Conservation (phyloP, 2,329 filamentous ascomycete species). For the Fusarium penzigii region DNA sequence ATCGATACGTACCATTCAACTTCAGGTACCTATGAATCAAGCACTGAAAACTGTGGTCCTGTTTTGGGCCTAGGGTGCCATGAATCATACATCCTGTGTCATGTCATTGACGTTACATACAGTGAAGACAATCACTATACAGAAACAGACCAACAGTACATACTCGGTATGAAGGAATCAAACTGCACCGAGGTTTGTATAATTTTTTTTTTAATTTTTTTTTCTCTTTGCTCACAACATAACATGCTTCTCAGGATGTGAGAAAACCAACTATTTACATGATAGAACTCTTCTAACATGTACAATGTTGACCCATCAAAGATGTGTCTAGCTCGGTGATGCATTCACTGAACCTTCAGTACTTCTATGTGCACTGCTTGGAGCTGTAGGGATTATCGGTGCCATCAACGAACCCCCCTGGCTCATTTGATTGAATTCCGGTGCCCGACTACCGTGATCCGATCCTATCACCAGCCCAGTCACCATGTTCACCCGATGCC, state of each 20-base stretch:
- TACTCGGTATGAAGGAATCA: too few relatives aligned
- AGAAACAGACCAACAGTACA: too few relatives aligned
- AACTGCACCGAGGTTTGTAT: too few relatives aligned
- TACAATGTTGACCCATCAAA: not conserved
- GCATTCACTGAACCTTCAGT: slow-evolving; percentile 20
- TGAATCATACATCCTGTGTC: not conserved
- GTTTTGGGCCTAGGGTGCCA: slow-evolving; percentile 10
- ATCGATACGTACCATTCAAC: too few relatives aligned
- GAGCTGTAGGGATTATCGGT: slow-evolving; percentile 8
- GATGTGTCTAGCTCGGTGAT: slow-evolving; percentile 20
- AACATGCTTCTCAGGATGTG: not conserved
- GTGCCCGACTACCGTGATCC: slow-evolving; percentile 12
- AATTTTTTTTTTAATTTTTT: too few relatives aligned
- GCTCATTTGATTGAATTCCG: slow-evolving; percentile 10
- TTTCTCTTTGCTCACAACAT: too few relatives aligned
- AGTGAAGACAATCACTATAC: too few relatives aligned
- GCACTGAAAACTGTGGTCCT: slow-evolving; percentile 1
- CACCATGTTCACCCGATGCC: slow-evolving; percentile 22
- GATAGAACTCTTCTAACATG: not conserved
- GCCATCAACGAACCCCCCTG: slow-evolving; percentile 4
- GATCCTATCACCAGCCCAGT: slow-evolving; percentile 8
- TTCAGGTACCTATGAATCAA: slow-evolving; percentile 3
- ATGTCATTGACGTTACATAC: too few relatives aligned
- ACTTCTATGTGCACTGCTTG: slow-evolving; percentile 16
- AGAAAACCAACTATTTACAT: not conserved